Conservation (phyloP, 805 yeast genomes). For the Saccharomyces mikatae region DNA sequence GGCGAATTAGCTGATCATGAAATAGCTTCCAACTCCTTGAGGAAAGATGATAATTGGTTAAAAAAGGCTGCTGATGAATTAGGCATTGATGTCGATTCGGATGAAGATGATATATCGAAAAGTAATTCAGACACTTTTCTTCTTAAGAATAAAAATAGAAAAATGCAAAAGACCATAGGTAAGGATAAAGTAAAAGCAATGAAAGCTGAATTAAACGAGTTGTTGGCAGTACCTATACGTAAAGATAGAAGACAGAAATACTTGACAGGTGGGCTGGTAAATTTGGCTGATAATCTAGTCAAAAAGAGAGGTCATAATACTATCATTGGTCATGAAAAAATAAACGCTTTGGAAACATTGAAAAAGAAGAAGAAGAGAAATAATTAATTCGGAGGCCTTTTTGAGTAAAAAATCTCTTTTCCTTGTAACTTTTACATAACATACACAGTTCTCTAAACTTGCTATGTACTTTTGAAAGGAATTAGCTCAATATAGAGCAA, state of each 20-base stretch:
- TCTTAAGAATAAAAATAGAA: slow-evolving; percentile 52
- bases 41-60: slow-evolving; percentile 73
- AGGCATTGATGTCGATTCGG: slow-evolving; percentile 66
- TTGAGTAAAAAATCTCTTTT: neutral
- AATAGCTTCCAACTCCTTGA: slow-evolving; percentile 47
- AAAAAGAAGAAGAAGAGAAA: slow-evolving; percentile 26
- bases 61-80: slow-evolving; percentile 87
- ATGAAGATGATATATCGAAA: slow-evolving; percentile 44
- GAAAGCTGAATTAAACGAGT: slow-evolving; percentile 44
- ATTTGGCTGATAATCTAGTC: slow-evolving; percentile 69
- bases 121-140: slow-evolving; percentile 31
- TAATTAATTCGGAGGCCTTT: neutral
- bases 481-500: neutral
- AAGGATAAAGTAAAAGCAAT: slow-evolving; percentile 41
- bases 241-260: slow-evolving; percentile 62
- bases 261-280: slow-evolving; percentile 69
- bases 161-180: slow-evolving; percentile 43
- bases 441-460: neutral
- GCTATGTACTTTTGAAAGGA: neutral
- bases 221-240: slow-evolving; percentile 49
- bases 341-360: slow-evolving; percentile 60
- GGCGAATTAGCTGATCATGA: slow-evolving; percentile 68
- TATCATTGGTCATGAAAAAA: slow-evolving; percentile 62
- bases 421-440: neutral
- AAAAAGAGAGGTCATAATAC: slow-evolving; percentile 57